phyloP scores from a whole-genome alignment of 2,329 filamentous ascomycete genomes.

The Beauveria australis region DNA sequence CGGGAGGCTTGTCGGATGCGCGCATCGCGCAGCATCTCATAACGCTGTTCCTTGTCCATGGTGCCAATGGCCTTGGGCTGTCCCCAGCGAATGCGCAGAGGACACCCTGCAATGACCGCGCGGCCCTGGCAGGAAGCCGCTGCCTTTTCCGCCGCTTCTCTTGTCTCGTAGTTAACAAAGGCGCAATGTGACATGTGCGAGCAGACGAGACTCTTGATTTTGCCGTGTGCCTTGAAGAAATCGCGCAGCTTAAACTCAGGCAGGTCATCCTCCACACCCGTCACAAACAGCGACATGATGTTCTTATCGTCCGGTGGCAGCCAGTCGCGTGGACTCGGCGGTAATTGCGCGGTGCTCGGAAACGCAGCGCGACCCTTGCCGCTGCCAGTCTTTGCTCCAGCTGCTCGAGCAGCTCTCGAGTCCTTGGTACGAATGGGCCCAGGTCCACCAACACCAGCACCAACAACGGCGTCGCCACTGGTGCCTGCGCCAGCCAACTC shows the following conservation, averaged over 20 bases:
- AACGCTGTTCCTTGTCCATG: constrained; percentile 78
- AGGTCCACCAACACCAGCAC: constrained; percentile 52
- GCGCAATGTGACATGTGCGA: constrained; percentile 97
- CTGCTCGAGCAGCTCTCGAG: constrained; percentile 42
- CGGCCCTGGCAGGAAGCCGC: constrained; percentile 79
- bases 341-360: constrained; percentile 62
- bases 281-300: constrained; percentile 89
- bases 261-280: constrained; percentile 90
- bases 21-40: constrained; percentile 72
- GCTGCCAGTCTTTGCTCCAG: constrained; percentile 39
- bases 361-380: constrained; percentile 48
- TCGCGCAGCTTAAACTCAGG: constrained; percentile 86
- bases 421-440: constrained; percentile 75
- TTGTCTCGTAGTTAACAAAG: constrained; percentile 86
- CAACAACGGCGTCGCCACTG: constrained; percentile 38
- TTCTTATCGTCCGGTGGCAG: constrained; percentile 74
- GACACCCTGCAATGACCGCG: constrained; percentile 84
- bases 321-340: constrained; percentile 78
- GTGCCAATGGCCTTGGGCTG: constrained; percentile 85
- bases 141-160: constrained; percentile 77
- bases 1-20: constrained; percentile 32
- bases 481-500: constrained; percentile 28
- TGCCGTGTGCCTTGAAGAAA: constrained; percentile 82
- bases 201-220: constrained; percentile 86
- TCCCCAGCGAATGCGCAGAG: constrained; percentile 84